Percentiles rank a stretch among this genome's conserved stretches.
Evolutionary conservation across 148 eudicot genomes (phyloP).

Genomic region (Rhododendron williamsianum): DNA sequence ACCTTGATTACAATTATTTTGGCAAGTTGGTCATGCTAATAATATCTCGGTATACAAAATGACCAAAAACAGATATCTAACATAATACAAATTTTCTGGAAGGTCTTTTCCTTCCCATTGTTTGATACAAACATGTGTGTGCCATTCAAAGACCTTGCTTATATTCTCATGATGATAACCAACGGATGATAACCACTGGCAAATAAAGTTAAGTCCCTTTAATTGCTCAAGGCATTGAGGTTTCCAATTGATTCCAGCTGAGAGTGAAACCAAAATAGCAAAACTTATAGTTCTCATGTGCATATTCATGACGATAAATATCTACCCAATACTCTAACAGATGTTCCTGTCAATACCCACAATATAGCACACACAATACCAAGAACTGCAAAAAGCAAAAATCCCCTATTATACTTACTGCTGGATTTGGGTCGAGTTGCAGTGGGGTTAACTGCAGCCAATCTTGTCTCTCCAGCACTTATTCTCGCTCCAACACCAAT

Average conservation of each 20-base stretch:
- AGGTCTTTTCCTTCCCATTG: background rate
- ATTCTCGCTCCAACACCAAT: slow-evolving; percentile 39
- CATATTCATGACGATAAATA: slow-evolving; percentile 25
- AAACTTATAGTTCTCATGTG: slow-evolving; percentile 1
- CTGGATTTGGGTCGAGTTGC: slow-evolving; percentile 22
- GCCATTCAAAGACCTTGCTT: background rate
- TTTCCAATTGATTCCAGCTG: slow-evolving; percentile 5
- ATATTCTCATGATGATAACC: background rate
- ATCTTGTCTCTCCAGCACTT: slow-evolving; percentile 26
- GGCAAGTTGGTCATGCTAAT: background rate
- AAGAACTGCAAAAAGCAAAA: slow-evolving; percentile 43
- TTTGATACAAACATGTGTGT: background rate
- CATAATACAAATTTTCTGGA: background rate
- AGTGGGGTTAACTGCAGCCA: slow-evolving; percentile 30
- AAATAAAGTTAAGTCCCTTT: background rate
- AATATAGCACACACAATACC: slow-evolving; percentile 56
- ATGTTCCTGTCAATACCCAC: slow-evolving; percentile 46
- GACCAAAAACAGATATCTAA: background rate
- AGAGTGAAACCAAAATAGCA: background rate
- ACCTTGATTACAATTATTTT: background rate
- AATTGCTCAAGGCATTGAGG: background rate
- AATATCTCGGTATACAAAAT: background rate
- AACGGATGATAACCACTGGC: background rate
- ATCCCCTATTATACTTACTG: slow-evolving; percentile 32
- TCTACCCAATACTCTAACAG: slow-evolving; percentile 23